Base-by-base conservation (phyloP, 2,329 filamentous ascomycete genomes). In the Fusarium fracticaudum region DNA sequence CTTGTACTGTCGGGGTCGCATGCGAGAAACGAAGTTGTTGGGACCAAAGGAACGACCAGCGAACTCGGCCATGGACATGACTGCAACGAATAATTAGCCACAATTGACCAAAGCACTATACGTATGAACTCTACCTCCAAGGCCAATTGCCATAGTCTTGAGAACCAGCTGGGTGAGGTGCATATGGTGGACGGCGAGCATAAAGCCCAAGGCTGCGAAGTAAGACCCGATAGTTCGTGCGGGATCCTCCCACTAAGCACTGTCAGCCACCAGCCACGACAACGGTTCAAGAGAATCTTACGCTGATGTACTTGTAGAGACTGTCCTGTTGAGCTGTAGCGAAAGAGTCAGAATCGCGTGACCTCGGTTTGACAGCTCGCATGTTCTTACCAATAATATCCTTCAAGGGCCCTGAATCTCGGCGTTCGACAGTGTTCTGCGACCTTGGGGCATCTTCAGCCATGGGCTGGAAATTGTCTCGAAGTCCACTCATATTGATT, bases 221-320 rank as follows among this genome's bases (percentile, higher is more conserved):
- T 76, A 76, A 5, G 74, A 75, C 41, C 72, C 72, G 5, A 76
- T 44, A 20, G 74, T 76, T n/a, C 69, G 69, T 7, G 53, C 66
- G 15, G 75, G 75, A 22, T 76, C 72, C 53, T 76, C 74, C 75
- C 75, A 76, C 74, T 76, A 8, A 2, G 51, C 10, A 1, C 0
- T 1, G 33, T 63, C 5, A 72, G 53, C 29, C 40, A 50, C 20
- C 6, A 11, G 7, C 20, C 22, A 20, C 18, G 1, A 20, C 0
- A 10, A 12, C 3, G 17, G 5, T 3, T 9, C 5, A 17, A 10
- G 4, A n/a, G 6, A 17, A 6, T 58, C 72, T 7, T 67, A 76
- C 74, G 8, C 74, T 76, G 62, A 76, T 73, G 64, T 76, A 76
- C 40, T 72, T 76, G 67, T 76, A 76, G 0, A 76, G 74, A 10